Percentiles rank a stretch among this genome's conserved stretches.
Conservation (phyloP, 768 basidiomycete genomes). For the Psilocybe cyanescens region DNA sequence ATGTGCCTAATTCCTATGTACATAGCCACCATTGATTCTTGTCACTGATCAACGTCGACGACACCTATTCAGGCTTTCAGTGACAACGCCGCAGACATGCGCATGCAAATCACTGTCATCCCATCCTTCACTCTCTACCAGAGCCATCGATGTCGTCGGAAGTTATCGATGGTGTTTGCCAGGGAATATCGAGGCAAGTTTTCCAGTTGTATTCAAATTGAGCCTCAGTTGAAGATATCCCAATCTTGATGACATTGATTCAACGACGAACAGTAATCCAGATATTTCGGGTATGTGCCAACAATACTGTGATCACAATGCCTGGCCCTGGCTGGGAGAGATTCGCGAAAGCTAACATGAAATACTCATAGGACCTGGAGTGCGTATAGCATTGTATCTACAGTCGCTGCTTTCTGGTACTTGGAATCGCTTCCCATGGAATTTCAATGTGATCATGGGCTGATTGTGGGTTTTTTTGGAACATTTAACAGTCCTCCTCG, state of each 20-base stretch:
- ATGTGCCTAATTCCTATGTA: not conserved
- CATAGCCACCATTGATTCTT: not conserved
- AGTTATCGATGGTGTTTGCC: constrained; percentile 10
- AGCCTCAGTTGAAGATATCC: not conserved
- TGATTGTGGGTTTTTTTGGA: not conserved
- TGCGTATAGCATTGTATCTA: constrained; percentile 27
- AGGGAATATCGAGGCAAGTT: constrained; percentile 15
- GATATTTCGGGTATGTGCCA: constrained; percentile 26
- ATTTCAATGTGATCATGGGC: not conserved
- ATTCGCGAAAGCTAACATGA: not conserved
- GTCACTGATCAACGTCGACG: not conserved
- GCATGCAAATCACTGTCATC: not conserved
- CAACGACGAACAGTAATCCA: constrained; percentile 17
- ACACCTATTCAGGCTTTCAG: not conserved
- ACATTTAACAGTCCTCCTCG: constrained; percentile 23
- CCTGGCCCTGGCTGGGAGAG: not conserved
- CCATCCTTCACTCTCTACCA: not conserved
- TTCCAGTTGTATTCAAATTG: too few relatives aligned
- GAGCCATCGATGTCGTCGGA: constrained; percentile 8
- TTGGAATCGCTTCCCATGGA: not conserved
- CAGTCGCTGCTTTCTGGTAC: constrained; percentile 28
- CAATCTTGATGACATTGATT: not conserved
- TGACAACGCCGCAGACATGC: not conserved
- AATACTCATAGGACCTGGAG: constrained; percentile 23
- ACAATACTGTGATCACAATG: not conserved